phyloP scores from a whole-genome alignment of 164 flowering plant species.

The Aristolochia contorta region DNA sequence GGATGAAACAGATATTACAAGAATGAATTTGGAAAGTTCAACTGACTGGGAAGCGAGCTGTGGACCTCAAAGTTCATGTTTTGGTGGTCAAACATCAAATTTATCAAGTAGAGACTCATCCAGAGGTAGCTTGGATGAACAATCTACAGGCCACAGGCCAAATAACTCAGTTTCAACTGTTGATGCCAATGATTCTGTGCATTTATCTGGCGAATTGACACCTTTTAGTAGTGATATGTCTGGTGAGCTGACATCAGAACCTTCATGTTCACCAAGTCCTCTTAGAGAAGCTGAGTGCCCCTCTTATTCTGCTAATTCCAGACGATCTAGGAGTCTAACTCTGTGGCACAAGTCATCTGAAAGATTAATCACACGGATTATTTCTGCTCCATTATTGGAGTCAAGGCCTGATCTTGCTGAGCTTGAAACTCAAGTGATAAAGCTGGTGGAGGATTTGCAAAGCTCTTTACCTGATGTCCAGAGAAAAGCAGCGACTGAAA shows the following conservation, averaged over 20 bases:
- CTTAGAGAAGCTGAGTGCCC: conserved; percentile 35
- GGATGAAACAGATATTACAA: conserved; percentile 32
- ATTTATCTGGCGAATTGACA: conserved; percentile 23
- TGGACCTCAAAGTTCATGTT: conserved; percentile 21
- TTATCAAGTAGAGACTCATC: conserved; percentile 31
- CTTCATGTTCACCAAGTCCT: conserved; percentile 18
- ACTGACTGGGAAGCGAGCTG: conserved; percentile 26
- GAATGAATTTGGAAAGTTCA: conserved; percentile 27
- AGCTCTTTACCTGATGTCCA: conserved; percentile 34
- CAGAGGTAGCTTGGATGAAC: conserved; percentile 20
- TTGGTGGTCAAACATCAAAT: conserved; percentile 19
- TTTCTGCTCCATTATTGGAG: conserved; percentile 6
- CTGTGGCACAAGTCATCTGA: conserved; percentile 12
- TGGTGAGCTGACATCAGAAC: conserved; percentile 46
- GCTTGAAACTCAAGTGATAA: conserved; percentile 27
- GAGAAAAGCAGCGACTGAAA: conserved; percentile 83
- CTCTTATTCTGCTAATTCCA: conserved; percentile 23
- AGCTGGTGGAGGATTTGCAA: conserved; percentile 10
- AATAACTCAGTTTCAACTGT: conserved; percentile 10
- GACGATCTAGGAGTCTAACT: conserved; percentile 12
- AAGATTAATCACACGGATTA: conserved; percentile 9
- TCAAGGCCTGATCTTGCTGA: conserved; percentile 12
- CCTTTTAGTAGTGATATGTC: conserved; percentile 55
- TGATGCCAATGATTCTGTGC: conserved; percentile 27
- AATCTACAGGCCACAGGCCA: conserved; percentile 2